Evolutionary conservation across 1,139 yeast species (phyloP).

Genomic region (Magnusiomyces paraingens): DNA sequence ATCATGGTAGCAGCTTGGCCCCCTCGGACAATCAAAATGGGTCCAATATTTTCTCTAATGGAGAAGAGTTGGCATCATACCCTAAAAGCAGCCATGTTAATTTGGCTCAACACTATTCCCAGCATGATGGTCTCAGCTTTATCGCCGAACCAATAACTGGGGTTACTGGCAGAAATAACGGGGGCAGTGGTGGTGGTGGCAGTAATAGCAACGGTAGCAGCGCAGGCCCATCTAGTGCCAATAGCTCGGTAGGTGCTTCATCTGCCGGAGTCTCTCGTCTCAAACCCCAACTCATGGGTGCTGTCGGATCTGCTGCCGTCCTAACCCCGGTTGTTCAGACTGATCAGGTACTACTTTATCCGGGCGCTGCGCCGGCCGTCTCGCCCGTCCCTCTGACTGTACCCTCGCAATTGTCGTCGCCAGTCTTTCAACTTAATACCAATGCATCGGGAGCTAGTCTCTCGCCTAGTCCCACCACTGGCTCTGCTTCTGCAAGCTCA

Average conservation of each 20-base stretch:
- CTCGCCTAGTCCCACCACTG: too few species aligned
- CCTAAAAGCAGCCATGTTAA: too few species aligned
- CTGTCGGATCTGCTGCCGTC: slow-evolving; percentile 5
- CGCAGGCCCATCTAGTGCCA: not conserved
- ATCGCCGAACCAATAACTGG: not conserved
- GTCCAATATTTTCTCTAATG: too few species aligned
- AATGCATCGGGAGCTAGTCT: too few species aligned
- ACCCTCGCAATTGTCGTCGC: too few species aligned
- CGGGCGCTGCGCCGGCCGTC: not conserved
- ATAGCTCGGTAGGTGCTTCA: not conserved
- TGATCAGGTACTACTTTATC: slow-evolving; percentile 7
- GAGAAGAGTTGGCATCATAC: too few species aligned
- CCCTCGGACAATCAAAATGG: too few species aligned
- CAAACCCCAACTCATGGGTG: slow-evolving; percentile 6
- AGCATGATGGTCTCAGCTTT: not conserved
- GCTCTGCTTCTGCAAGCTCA: too few species aligned
- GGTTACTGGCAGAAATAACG: not conserved
- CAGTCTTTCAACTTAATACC: too few species aligned
- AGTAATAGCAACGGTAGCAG: not conserved
- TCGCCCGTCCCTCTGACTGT: too few species aligned
- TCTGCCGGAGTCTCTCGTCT: not conserved
- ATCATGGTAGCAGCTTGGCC: too few species aligned
- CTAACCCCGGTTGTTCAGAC: slow-evolving; percentile 6
- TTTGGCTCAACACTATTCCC: not conserved
- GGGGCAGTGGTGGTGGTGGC: not conserved